These are phyloP conservation scores for Abrus pulchellus DNA, from an alignment of 306 rosid species.

Conservation along the genomic window DNA sequence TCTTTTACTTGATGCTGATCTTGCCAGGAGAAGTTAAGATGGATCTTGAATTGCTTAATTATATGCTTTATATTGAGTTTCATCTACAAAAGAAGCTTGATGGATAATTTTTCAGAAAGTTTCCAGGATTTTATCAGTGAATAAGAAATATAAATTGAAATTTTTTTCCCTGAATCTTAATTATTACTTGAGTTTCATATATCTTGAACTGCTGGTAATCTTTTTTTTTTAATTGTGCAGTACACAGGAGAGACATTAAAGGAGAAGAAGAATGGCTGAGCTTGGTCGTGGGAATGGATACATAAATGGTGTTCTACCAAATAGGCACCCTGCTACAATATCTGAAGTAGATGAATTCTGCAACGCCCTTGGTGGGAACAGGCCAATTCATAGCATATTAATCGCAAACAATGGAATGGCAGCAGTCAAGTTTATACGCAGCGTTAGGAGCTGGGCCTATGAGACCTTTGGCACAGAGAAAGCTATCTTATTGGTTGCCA, in stretches of 20 bases:
- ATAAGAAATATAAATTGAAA: conserved; percentile 24
- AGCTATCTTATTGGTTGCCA: conserved; percentile 96
- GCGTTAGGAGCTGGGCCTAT: conserved; percentile 96
- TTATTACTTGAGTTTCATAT: conserved; percentile 26
- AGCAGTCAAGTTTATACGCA: conserved; percentile 96
- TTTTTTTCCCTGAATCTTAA: background rate
- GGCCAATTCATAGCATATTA: conserved; percentile 93
- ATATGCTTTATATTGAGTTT: conserved; percentile 46
- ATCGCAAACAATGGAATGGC: conserved; percentile 99
- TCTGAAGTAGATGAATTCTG: conserved; percentile 84
- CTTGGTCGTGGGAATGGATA: conserved; percentile 69
- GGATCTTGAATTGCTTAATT: conserved; percentile 31
- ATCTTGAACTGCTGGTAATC: conserved; percentile 39
- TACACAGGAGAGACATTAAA: conserved; percentile 62
- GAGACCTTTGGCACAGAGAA: conserved; percentile 97
- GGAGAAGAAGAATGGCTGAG: conserved; percentile 58
- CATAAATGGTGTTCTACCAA: conserved; percentile 60
- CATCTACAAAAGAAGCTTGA: conserved; percentile 37
- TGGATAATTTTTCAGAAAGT: conserved; percentile 17
- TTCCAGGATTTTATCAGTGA: conserved; percentile 27
- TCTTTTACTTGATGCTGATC: conserved; percentile 12
- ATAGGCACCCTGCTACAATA: conserved; percentile 74
- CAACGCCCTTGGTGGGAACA: conserved; percentile 88
- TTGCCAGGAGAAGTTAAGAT: conserved; percentile 29
- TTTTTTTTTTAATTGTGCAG: conserved; percentile 50